Evolutionary conservation across 306 rosid species (phyloP).

Genomic region (Trichosanthes truncata): DNA sequence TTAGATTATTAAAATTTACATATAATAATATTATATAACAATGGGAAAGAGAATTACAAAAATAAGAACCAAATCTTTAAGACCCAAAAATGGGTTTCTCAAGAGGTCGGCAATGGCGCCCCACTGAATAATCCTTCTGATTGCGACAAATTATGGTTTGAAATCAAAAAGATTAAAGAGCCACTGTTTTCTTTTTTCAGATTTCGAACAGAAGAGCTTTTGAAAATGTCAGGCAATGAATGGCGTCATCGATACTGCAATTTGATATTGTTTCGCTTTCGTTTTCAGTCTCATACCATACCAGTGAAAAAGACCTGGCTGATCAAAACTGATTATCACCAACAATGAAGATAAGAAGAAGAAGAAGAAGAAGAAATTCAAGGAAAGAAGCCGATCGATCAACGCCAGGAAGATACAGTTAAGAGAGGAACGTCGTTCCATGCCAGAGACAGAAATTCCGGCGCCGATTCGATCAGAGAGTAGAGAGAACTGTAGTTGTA

Average conservation of each 20-base stretch:
- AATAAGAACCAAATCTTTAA: not conserved
- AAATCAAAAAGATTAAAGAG: not conserved
- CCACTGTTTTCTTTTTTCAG: not conserved
- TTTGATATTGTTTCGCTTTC: not conserved
- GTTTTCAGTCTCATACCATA: not conserved
- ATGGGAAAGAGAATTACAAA: not conserved
- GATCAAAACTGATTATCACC: not conserved
- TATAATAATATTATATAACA: not conserved
- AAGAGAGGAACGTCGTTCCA: conserved; percentile 80
- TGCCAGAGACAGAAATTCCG: conserved; percentile 77
- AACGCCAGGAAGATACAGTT: conserved; percentile 93
- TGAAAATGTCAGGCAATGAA: not conserved
- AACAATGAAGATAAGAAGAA: not conserved
- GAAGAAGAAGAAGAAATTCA: not conserved
- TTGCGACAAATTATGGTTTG: not conserved
- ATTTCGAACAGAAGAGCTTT: not conserved
- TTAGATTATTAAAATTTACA: not conserved
- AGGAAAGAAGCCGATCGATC: conserved; percentile 5
- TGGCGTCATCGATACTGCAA: not conserved
- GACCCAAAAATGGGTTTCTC: not conserved
- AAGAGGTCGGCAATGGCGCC: not conserved
- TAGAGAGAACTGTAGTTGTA: conserved; percentile 52
- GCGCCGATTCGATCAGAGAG: conserved; percentile 57
- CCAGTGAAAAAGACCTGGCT: conserved; percentile 8
- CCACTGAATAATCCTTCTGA: not conserved